Base-by-base conservation (phyloP, 768 basidiomycete genomes). In the Agaricus subrufescens region DNA sequence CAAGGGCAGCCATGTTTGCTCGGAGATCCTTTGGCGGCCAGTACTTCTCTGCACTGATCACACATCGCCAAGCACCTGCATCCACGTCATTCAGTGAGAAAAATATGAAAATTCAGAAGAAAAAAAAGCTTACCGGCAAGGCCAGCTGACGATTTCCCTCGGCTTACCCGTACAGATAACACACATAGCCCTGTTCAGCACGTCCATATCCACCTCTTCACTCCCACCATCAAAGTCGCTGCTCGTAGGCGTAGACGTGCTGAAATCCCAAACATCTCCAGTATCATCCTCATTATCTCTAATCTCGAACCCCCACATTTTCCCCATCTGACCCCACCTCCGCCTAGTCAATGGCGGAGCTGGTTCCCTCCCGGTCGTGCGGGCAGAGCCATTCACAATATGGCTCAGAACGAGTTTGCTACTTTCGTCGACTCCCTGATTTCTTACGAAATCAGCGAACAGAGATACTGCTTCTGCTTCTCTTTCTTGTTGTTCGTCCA, bases 61-160 rank as follows among this genome's bases (percentile, higher is more conserved):
- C 86, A 87, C 69, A 87, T 74, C 3, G 83, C 77, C 26, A 87
- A 69, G 61, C 86, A 80, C 44, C 78, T 79, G 53, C 19, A 56
- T 12, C 47, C 2, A 37, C 30, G n/a, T 15, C 15, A 52, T 4
- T 57, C 31, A 46, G 34, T 31, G 29, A 8, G 42, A 15, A 57
- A 15, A 10, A 58, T 44, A 8, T 12, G 27, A n/a, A 15, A 70
- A 67, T 67, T 10, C 15, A 29, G 3, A 27, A 44, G 27, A 3
- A 46, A 34, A 39, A 44, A 15, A 12, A 39, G 52, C 76, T 25
- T 58, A 88, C 86, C 89, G 80, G 66, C 89, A 91, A n/a, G 89
- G 89, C 89, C 89, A 91, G 62, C 87, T 91, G 50, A 91, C 87
- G 56, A 91, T 79, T 63, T 87, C 82, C 48, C 89, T 72, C 27